Conservation (phyloP, 257 asterid genomes). For the Solanum pimpinellifolium region DNA sequence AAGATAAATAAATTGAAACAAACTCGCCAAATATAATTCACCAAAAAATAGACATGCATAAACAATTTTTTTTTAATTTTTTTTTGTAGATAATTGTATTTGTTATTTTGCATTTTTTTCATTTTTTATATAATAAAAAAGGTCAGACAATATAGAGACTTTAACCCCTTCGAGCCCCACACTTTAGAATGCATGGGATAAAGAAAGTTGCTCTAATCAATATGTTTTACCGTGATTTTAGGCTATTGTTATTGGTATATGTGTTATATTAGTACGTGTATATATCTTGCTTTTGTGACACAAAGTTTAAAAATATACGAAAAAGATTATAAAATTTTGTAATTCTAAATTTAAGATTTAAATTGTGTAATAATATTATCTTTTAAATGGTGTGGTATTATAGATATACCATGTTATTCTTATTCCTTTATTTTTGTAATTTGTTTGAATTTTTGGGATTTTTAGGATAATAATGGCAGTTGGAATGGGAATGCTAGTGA, state of each 20-base stretch:
- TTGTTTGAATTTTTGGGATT: neutral
- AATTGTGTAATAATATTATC: neutral
- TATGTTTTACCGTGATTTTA: neutral
- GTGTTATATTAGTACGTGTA: neutral
- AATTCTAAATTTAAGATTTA: neutral
- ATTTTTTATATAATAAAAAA: too few relatives aligned
- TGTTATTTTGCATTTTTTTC: too few relatives aligned
- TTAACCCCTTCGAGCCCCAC: neutral
- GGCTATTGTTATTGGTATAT: neutral
- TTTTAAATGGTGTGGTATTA: neutral
- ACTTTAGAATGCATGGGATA: neutral
- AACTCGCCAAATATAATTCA: neutral
- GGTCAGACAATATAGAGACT: neutral
- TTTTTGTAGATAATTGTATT: neutral
- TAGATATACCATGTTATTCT: neutral
- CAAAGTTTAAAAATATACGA: neutral
- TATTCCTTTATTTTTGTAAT: neutral
- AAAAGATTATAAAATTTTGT: neutral
- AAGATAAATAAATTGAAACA: too few relatives aligned
- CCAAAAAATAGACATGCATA: neutral
- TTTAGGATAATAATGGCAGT: constrained; percentile 54
- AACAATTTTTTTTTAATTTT: neutral
- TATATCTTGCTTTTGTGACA: neutral
- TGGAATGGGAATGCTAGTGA: constrained; percentile 58
- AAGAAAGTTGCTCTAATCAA: neutral